Conservation (phyloP, 2,329 filamentous ascomycete species). For the Fusarium palustre region DNA sequence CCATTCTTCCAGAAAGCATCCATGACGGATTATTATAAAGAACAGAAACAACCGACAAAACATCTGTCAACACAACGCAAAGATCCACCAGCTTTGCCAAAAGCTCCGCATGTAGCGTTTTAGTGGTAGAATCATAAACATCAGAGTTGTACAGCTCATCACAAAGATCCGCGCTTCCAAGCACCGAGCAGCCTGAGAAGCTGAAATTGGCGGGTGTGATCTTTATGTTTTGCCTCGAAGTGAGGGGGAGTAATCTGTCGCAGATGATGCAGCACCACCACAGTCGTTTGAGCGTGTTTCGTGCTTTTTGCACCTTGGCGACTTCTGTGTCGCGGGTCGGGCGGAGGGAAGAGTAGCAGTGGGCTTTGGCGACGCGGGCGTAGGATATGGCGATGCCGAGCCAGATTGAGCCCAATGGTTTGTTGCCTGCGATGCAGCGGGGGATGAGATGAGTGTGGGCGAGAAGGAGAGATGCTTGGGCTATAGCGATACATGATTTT, state of each 20-base stretch:
- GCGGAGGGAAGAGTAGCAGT: constrained; percentile 37
- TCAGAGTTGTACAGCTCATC: constrained; percentile 43
- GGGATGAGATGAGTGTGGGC: constrained; percentile 45
- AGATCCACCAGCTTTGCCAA: constrained; percentile 41
- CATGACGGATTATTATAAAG: constrained; percentile 42
- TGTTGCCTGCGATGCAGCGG: constrained; percentile 42
- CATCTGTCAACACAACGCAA: constrained; percentile 42
- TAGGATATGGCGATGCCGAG: constrained; percentile 45
- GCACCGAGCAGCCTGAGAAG: constrained; percentile 27
- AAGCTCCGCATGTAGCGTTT: constrained; percentile 36
- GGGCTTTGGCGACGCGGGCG: constrained; percentile 42
- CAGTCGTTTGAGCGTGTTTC: constrained; percentile 41
- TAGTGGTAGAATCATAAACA: constrained; percentile 40
- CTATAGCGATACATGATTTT: constrained; percentile 42
- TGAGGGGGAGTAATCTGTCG: constrained; percentile 38
- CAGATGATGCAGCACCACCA: constrained; percentile 48
- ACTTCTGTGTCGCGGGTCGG: constrained; percentile 21
- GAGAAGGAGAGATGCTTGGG: constrained; percentile 41
- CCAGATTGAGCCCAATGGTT: constrained; percentile 45
- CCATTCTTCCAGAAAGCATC: constrained; percentile 33
- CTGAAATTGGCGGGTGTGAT: constrained; percentile 43
- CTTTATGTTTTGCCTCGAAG: constrained; percentile 44
- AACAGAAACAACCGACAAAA: constrained; percentile 35
- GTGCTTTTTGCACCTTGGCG: constrained; percentile 23
- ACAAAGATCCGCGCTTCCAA: constrained; percentile 36